Conservation (phyloP, 2,329 filamentous ascomycete species). For the Lasiodiplodia theobromae region DNA sequence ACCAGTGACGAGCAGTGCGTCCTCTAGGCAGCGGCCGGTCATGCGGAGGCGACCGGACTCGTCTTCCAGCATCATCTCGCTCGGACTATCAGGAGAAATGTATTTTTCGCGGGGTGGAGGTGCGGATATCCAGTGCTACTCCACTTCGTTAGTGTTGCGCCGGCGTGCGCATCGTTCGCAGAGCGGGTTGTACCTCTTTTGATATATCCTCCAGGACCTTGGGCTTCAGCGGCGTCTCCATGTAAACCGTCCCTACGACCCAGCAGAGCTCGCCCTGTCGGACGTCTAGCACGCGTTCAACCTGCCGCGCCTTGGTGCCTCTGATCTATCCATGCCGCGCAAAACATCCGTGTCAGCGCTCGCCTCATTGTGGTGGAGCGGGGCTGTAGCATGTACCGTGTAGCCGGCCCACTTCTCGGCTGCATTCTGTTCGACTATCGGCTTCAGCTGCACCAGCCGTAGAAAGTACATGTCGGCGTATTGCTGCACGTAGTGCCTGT, state of each 20-base stretch:
- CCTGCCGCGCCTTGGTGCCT: conserved; percentile 75
- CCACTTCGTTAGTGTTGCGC: neutral
- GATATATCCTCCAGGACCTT: conserved; percentile 95
- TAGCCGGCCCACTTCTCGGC: conserved; percentile 78
- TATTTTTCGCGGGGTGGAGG: conserved; percentile 81
- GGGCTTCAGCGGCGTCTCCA: conserved; percentile 96
- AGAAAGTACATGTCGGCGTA: conserved; percentile 98
- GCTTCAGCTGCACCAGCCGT: conserved; percentile 85
- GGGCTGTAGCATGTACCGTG: conserved; percentile 51
- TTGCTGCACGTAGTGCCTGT: conserved; percentile 86
- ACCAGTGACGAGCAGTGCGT: conserved; percentile 82
- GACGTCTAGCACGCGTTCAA: conserved; percentile 92
- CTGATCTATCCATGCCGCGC: conserved; percentile 59
- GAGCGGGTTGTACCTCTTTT: conserved; percentile 71
- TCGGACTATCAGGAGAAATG: conserved; percentile 62
- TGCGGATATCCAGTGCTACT: conserved; percentile 84
- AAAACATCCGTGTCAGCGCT: neutral
- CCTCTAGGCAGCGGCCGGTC: conserved; percentile 72
- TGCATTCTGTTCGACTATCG: conserved; percentile 78
- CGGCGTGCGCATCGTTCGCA: neutral
- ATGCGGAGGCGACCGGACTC: conserved; percentile 88
- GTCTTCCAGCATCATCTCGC: conserved; percentile 87
- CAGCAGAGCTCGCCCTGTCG: conserved; percentile 95
- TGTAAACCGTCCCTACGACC: conserved; percentile 93
- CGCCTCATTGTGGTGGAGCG: neutral